Evolutionary conservation across 2,329 filamentous ascomycete species (phyloP).

Genomic region (Alternaria incomplexa): DNA sequence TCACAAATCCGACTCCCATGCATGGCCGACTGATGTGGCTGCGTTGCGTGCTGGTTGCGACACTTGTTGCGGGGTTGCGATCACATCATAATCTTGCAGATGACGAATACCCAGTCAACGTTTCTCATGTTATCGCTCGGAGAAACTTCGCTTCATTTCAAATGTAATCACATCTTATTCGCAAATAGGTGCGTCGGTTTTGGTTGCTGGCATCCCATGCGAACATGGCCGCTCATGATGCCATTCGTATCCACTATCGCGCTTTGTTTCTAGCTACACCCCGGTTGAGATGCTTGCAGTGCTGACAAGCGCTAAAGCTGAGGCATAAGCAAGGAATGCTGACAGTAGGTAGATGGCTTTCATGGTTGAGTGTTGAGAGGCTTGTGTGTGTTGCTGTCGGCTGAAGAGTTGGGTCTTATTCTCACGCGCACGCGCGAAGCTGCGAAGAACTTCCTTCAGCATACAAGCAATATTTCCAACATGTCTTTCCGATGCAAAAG

Average conservation of each 20-base stretch:
- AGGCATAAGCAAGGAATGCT: not conserved
- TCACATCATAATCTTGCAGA: constrained; percentile 42
- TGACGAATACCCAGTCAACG: constrained; percentile 39
- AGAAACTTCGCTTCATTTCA: not conserved
- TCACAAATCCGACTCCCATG: constrained; percentile 21
- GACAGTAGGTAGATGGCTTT: not conserved
- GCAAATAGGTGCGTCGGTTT: not conserved
- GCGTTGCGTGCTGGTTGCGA: constrained; percentile 11
- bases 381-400: not conserved
- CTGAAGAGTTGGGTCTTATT: not conserved
- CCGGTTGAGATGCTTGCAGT: not conserved
- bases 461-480: not conserved
- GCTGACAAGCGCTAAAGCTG: constrained; percentile 10
- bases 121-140: constrained; percentile 27
- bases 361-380: not conserved
- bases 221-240: constrained; percentile 22
- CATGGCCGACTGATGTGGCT: not conserved
- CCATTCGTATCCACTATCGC: constrained; percentile 26
- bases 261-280: constrained; percentile 2
- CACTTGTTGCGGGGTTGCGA: constrained; percentile 42
- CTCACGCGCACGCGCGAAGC: not conserved
- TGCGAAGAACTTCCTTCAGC: not conserved
- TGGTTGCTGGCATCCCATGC: not conserved
- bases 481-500: constrained; percentile 26
- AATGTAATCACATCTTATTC: not conserved